Conservation (phyloP, 305 asterid genomes). For the Fraxinus albicans region DNA sequence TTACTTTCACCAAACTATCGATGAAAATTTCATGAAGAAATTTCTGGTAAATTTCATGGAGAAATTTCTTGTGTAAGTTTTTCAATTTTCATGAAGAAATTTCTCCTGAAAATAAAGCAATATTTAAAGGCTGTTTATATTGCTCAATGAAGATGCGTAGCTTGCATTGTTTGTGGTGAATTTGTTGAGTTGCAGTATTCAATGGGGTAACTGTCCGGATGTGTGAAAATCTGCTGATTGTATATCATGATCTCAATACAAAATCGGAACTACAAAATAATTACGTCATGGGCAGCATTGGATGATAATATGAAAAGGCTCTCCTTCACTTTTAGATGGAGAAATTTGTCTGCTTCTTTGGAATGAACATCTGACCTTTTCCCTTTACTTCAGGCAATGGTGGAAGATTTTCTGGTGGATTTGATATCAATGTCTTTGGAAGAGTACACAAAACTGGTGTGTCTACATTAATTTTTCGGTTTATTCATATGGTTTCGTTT, state of each 20-base stretch:
- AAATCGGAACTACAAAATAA: neutral
- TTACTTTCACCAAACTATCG: neutral
- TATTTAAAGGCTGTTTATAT: neutral
- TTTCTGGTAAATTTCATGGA: neutral
- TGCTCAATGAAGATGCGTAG: neutral
- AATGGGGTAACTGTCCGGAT: neutral
- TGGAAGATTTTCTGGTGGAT: conserved; percentile 4
- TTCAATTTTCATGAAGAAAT: neutral
- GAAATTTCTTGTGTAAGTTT: neutral
- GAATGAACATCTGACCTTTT: neutral
- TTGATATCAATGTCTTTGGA: conserved; percentile 1
- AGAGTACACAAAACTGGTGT: conserved; percentile 43
- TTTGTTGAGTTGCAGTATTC: neutral
- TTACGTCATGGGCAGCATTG: neutral
- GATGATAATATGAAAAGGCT: neutral
- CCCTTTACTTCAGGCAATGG: neutral
- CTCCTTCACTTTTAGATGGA: neutral
- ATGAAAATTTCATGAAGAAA: neutral
- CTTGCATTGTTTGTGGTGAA: neutral
- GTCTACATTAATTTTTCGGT: neutral
- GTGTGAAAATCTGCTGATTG: neutral
- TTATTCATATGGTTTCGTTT: conserved; percentile 8
- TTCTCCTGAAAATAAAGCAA: neutral
- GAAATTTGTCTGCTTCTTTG: neutral
- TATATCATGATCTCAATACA: neutral